Conservation (phyloP, 75 land plant species). For the Picea glauca region DNA sequence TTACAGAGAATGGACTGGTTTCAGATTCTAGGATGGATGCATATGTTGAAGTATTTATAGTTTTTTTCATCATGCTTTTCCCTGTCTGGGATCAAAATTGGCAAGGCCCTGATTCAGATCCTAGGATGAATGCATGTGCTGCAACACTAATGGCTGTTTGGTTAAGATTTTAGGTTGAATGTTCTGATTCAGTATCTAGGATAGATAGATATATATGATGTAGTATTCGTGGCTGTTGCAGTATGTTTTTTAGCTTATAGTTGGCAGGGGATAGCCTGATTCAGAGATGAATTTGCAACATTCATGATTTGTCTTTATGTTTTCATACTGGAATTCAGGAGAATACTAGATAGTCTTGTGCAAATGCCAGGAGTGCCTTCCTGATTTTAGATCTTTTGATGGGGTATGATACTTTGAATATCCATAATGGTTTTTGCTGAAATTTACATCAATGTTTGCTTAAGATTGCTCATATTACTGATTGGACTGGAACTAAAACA, state of each 20-base stretch:
- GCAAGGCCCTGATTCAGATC: background rate
- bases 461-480: background rate
- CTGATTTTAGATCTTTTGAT: background rate
- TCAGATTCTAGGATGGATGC: constrained; percentile 3
- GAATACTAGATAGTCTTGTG: background rate
- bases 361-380: background rate
- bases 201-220: no score
- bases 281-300: background rate
- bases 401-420: constrained; percentile 3
- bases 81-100: background rate
- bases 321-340: background rate
- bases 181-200: no score
- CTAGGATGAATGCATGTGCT: background rate
- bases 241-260: no score
- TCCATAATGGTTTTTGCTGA: background rate
- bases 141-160: background rate
- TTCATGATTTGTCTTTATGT: background rate
- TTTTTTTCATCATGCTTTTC: background rate
- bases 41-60: background rate
- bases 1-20: background rate
- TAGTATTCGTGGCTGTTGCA: no score
- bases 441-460: background rate
- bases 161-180: background rate
- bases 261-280: background rate
- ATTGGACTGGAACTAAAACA: background rate